Evolutionary conservation across 1,139 yeast genomes (phyloP).

Genomic region (Candida labiduridarum): DNA sequence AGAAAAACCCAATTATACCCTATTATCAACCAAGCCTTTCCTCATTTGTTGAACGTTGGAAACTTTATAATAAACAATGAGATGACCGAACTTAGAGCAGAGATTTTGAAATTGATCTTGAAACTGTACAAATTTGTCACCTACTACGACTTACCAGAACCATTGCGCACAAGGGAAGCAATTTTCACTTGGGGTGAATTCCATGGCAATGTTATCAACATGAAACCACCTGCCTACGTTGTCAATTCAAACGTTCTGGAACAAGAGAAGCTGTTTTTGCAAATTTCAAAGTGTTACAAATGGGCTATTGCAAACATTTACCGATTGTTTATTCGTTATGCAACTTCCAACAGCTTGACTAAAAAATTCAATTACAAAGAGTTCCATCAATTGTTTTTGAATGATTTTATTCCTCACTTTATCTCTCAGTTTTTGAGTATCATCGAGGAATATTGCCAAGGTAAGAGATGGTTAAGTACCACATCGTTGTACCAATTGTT

Average conservation of each 20-base stretch:
- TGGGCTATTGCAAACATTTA: slow-evolving; percentile 86
- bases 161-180: slow-evolving; percentile 60
- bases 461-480: slow-evolving; percentile 67
- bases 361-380: slow-evolving; percentile 53
- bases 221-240: slow-evolving; percentile 56
- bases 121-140: slow-evolving; percentile 84
- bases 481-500: slow-evolving; percentile 69
- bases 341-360: slow-evolving; percentile 47
- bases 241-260: slow-evolving; percentile 29
- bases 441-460: slow-evolving; percentile 72
- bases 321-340: slow-evolving; percentile 76
- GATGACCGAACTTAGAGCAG: slow-evolving; percentile 58
- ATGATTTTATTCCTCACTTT: slow-evolving; percentile 73
- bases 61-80: slow-evolving; percentile 47
- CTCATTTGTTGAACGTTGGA: slow-evolving; percentile 69
- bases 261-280: slow-evolving; percentile 39
- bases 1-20: slow-evolving; percentile 59
- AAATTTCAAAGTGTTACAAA: slow-evolving; percentile 71
- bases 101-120: slow-evolving; percentile 73
- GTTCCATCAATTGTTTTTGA: slow-evolving; percentile 50
- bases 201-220: slow-evolving; percentile 69
- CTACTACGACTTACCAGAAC: slow-evolving; percentile 73
- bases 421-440: slow-evolving; percentile 63
- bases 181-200: slow-evolving; percentile 77
- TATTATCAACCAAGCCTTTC: slow-evolving; percentile 66